Evolutionary conservation across 164 flowering plant genomes (phyloP).

Genomic region (Sextonia rubra): DNA sequence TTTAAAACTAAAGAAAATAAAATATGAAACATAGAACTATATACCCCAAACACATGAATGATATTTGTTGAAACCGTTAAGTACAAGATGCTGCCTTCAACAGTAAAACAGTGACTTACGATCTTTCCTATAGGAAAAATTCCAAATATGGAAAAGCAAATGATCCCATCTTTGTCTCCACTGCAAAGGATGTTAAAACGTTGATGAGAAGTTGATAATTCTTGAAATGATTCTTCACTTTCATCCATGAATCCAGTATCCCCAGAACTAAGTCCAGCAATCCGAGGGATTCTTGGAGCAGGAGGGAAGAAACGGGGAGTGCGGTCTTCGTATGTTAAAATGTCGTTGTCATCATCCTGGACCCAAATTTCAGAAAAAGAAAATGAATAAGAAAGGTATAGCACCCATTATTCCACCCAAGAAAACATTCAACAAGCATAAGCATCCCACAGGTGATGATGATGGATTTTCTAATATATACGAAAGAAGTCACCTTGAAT

Average conservation of each 20-base stretch:
- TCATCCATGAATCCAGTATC: constrained; percentile 78
- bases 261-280: constrained; percentile 77
- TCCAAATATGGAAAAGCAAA: constrained; percentile 92
- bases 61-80: neutral
- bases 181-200: constrained; percentile 81
- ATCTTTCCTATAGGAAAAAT: constrained; percentile 83
- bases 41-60: neutral
- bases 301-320: constrained; percentile 90
- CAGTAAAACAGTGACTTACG: constrained; percentile 44
- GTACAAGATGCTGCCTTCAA: neutral
- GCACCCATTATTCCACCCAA: neutral
- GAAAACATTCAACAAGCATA: neutral
- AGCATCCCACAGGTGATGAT: neutral
- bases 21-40: neutral
- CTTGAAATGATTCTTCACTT: constrained; percentile 62
- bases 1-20: neutral
- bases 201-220: constrained; percentile 65
- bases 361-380: constrained; percentile 4
- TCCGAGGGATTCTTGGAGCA: constrained; percentile 81
- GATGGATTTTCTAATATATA: neutral
- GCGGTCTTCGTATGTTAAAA: constrained; percentile 70
- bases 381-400: neutral
- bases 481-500: too few species aligned
- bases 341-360: constrained; percentile 42
- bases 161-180: constrained; percentile 82